Evolutionary conservation across 2,329 filamentous ascomycete species (phyloP).

Genomic region (Ophiosphaerella korrae): DNA sequence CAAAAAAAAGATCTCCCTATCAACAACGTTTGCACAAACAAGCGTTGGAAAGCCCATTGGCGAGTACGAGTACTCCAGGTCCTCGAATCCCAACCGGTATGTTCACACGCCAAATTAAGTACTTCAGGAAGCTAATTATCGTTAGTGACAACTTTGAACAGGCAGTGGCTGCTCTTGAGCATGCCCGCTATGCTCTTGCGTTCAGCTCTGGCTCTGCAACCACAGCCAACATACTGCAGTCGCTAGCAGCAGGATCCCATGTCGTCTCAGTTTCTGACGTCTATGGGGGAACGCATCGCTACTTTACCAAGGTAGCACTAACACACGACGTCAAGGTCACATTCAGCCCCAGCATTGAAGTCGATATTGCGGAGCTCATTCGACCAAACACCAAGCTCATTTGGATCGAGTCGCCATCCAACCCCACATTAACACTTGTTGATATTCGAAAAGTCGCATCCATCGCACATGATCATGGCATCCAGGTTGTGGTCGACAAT

Average conservation of each 20-base stretch:
- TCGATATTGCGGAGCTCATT: conserved; percentile 84
- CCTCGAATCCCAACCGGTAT: conserved; percentile 85
- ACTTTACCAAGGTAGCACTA: conserved; percentile 97
- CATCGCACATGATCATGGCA: conserved; percentile 83
- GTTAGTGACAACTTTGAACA: conserved; percentile 84
- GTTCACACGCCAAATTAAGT: conserved; percentile 9
- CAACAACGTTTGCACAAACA: conserved; percentile 93
- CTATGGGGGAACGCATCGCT: conserved; percentile 96
- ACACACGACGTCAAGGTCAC: conserved; percentile 94
- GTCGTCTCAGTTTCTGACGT: conserved; percentile 97
- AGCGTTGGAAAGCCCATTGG: conserved; percentile 87
- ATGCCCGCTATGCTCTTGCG: conserved; percentile 88
- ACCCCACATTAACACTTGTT: conserved; percentile 90
- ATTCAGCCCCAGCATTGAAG: conserved; percentile 90
- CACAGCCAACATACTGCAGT: conserved; percentile 91
- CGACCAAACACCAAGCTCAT: conserved; percentile 87
- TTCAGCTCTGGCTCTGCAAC: conserved; percentile 94
- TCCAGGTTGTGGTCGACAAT: conserved; percentile 98
- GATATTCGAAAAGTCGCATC: conserved; percentile 87
- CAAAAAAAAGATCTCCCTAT: conserved; percentile 75
- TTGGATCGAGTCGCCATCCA: conserved; percentile 96
- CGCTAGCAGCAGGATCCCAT: conserved; percentile 86
- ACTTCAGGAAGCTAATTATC: conserved; percentile 12
- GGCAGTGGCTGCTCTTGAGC: conserved; percentile 88
- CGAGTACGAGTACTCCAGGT: conserved; percentile 89